These are phyloP conservation scores for Noccaea bulbosa DNA, from an alignment of 345 rosid species.

Conservation along the genomic window DNA sequence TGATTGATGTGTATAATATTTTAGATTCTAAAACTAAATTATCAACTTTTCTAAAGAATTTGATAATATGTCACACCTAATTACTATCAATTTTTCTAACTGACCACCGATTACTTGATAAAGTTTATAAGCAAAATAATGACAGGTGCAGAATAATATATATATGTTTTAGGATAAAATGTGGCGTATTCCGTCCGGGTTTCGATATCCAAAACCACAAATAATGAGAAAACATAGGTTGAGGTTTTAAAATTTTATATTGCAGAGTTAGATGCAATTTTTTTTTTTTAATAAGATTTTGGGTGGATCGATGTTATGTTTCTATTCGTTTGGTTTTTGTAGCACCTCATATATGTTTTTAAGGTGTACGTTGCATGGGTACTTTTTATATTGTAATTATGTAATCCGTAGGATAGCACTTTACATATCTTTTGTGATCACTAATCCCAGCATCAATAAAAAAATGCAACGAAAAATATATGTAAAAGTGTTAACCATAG, in stretches of 20 bases:
- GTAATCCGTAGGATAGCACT: not conserved
- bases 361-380: conserved; percentile 35
- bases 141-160: not conserved
- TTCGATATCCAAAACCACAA: not conserved
- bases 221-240: not conserved
- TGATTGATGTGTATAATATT: not conserved
- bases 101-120: not conserved
- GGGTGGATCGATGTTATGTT: not conserved
- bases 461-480: conserved; percentile 21
- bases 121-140: not conserved
- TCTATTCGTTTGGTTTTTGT: not conserved
- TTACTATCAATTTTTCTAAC: too few species aligned
- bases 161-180: not conserved
- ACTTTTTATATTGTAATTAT: not conserved
- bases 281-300: not conserved
- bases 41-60: not conserved
- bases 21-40: not conserved
- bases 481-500: conserved; percentile 34
- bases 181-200: not conserved
- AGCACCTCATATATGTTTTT: not conserved
- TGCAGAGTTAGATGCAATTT: not conserved
- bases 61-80: not conserved
- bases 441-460: conserved; percentile 32
- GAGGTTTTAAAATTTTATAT: not conserved
- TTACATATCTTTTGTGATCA: conserved; percentile 5